Evolutionary conservation across 202 grass and related monocot species (phyloP), one percentile per base, ranked within the genome.

Genomic region (Bolboschoenoplectus hybrid): DNA sequence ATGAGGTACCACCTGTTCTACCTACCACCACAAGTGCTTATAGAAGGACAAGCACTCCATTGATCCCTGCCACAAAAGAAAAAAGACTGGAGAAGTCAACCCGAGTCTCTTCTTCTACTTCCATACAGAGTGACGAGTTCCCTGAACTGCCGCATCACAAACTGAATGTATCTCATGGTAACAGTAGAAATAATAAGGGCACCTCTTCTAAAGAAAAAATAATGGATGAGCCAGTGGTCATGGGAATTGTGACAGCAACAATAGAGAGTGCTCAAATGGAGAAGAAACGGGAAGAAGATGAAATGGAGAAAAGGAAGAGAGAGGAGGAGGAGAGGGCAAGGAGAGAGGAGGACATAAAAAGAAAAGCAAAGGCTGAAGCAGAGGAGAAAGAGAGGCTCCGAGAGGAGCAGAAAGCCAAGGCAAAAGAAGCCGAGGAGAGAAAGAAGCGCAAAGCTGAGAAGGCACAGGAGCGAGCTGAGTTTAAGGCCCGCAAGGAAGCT

Each of bases 391-490:
- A 94, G 69, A 71, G 38, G 55, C 79, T 88, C 17, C 80, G 91
- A 41, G 58, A 89, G 91, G 97, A 99, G 75, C 93, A 99, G 38
- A 99, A 88, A 78, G 88, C 85, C 32, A 97, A 97, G 91, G 97
- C 97, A 85, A 99, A 94, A 81, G 92, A 96, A 56, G 97, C 97
- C 52, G 97, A 91, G 66, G 97, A 97, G 88, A 90, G 93, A 82
- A 99, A 99, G 89, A 99, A 76, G 56, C 63, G 76, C 75, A 92
- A 96, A 87, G 83, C 85, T 34, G 92, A 97, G 53, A 99, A 90
- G 81, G 90, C 89, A 17, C 88, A 87, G 70, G 92, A 87, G 78
- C 83, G 97, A 87, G 93, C 92, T 2, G 92, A 93, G 81, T 87
- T 82, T 82, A 93, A 88, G 82, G 92, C 90, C 76, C 86, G 55